Base-by-base conservation (phyloP, 805 yeast species). In the Candida maesae region DNA sequence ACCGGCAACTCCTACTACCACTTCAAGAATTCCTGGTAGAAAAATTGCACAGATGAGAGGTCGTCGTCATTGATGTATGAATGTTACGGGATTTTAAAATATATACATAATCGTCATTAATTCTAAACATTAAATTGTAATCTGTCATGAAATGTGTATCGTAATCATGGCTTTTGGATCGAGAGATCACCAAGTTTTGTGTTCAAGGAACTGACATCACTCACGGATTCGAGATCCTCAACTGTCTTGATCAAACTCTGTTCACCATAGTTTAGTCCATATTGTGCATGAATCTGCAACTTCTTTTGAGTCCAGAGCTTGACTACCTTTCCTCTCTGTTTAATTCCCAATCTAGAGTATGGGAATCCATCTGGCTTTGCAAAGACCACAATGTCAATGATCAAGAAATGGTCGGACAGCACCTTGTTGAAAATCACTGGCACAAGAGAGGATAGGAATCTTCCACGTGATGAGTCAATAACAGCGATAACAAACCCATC, bases 371-470 rank as follows among this genome's bases (percentile, higher is more conserved):
- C 81, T 35, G 70, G 69, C 37, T 75, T 76, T 33, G 85, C 77
- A 63, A 91, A 93, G 0, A 88, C 83, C 27, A 93, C 84, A 32
- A 91, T 74, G 60, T 95, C 97, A 16, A 89, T 67, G 9, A 87
- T 74, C 42, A 93, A 66, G 49, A 88, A 93, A 59, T 90, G 96
- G 46, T 76, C 81, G 46, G 84, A 79, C 52, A 95, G 65, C 1
- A 91, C 78, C 14, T 80, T 79, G 49, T 86, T 83, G 32, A 86
- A 89, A 33, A 93, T 74, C 17, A 90, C 74, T 1, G 98, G 95
- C 0, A 88, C 89, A 42, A 93, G 60, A 1, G 93, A 79, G 1
- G 96, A 81, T 41, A 79, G 65, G 46, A 72, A 68, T 29, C 69
- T 64, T 9, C 66, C 62, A 30, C 79, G 58, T 32, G 69, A 68